Conservation (phyloP, 768 basidiomycete species). For the Porpolomopsis calyptriformis region DNA sequence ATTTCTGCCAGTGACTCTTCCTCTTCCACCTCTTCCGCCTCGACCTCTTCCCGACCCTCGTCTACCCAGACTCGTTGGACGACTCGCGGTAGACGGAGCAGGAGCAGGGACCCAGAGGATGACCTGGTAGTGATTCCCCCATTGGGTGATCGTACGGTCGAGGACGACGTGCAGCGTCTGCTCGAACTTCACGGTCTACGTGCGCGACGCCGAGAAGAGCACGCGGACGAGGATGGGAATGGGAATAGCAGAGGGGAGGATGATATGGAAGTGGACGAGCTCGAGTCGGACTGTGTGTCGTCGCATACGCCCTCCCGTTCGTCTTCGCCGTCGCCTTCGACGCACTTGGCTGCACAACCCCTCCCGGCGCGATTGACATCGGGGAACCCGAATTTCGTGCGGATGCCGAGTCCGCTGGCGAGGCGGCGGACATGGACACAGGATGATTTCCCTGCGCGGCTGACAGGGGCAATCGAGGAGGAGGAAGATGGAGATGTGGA, state of each 20-base stretch:
- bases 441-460: neutral
- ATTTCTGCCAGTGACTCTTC: slow-evolving; percentile 18
- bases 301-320: slow-evolving; percentile 28
- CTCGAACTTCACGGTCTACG: slow-evolving; percentile 40
- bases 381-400: neutral
- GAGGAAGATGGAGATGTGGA: neutral
- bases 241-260: slow-evolving; percentile 15
- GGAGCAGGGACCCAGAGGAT: slow-evolving; percentile 30
- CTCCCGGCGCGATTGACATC: slow-evolving; percentile 10
- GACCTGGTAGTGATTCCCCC: slow-evolving; percentile 46
- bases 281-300: slow-evolving; percentile 45
- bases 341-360: slow-evolving; percentile 11
- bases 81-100: slow-evolving; percentile 22
- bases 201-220: slow-evolving; percentile 22
- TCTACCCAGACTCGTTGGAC: slow-evolving; percentile 5
- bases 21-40: too few species aligned
- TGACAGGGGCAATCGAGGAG: neutral
- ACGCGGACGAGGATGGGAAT: slow-evolving; percentile 12
- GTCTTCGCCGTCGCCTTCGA: slow-evolving; percentile 36
- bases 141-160: slow-evolving; percentile 42
- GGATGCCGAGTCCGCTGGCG: neutral
- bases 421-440: slow-evolving; percentile 2
- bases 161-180: slow-evolving; percentile 47
- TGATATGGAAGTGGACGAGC: slow-evolving; percentile 40
- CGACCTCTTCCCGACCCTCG: slow-evolving; percentile 8